phyloP scores from a whole-genome alignment of 2,329 filamentous ascomycete species.

The Pyricularia pennisetigena region DNA sequence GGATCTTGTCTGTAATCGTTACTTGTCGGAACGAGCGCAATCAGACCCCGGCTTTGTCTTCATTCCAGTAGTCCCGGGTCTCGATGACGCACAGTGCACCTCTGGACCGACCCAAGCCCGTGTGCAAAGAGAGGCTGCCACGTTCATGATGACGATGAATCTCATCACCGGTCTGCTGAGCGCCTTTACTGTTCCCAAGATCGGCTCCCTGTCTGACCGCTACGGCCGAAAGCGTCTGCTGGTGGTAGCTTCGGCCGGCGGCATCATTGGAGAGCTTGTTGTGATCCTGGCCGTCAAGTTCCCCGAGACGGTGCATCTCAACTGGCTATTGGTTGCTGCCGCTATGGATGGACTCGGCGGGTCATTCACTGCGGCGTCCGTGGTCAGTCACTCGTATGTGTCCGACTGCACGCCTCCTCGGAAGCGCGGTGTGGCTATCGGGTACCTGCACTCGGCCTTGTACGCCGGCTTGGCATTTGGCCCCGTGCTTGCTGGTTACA shows the following conservation, averaged over 20 bases:
- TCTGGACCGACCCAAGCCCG: slow-evolving; percentile 44
- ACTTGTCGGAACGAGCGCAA: slow-evolving; percentile 59
- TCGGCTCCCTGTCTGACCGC: slow-evolving; percentile 79
- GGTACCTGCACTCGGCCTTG: slow-evolving; percentile 80
- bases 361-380: slow-evolving; percentile 74
- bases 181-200: slow-evolving; percentile 69
- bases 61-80: slow-evolving; percentile 55
- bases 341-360: slow-evolving; percentile 76
- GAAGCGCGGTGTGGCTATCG: slow-evolving; percentile 72
- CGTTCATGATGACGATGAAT: slow-evolving; percentile 68
- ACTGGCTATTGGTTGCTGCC: slow-evolving; percentile 68
- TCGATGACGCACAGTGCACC: slow-evolving; percentile 67
- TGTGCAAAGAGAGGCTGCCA: slow-evolving; percentile 66
- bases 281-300: slow-evolving; percentile 70
- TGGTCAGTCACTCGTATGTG: slow-evolving; percentile 75
- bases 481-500: slow-evolving; percentile 68
- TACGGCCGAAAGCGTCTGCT: slow-evolving; percentile 72
- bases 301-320: slow-evolving; percentile 63
- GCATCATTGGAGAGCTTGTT: slow-evolving; percentile 62
- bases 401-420: slow-evolving; percentile 80
- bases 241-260: slow-evolving; percentile 63
- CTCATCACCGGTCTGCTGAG: slow-evolving; percentile 68
- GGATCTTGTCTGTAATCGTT: slow-evolving; percentile 71
- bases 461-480: slow-evolving; percentile 86
- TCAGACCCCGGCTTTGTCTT: slow-evolving; percentile 49